A percentile compares a stretch with the other conserved stretches of the same genome.
These are phyloP conservation scores for Clavispora vitiphila DNA, from an alignment of 805 yeast genomes.

Conservation along the genomic window DNA sequence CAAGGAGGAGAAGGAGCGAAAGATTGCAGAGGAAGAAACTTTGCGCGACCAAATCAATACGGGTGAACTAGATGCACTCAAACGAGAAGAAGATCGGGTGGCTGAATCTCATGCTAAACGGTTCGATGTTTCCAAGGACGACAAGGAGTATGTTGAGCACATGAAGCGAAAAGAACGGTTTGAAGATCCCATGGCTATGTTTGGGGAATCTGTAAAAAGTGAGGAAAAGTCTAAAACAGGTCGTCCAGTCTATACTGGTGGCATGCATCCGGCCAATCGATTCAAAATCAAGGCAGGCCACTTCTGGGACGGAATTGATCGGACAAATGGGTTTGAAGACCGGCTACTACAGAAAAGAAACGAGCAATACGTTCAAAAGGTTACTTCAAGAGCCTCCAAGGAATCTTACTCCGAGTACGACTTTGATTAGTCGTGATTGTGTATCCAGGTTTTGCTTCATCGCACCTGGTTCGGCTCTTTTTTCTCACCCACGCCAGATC, in stretches of 20 bases:
- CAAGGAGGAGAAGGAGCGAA: constrained; percentile 8
- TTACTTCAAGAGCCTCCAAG: constrained; percentile 7
- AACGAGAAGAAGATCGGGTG: constrained; percentile 10
- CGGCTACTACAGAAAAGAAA: constrained; percentile 44
- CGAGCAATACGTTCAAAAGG: constrained; percentile 15
- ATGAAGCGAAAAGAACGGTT: constrained; percentile 29
- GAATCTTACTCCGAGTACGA: constrained; percentile 18
- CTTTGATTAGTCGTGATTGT: constrained; percentile 11
- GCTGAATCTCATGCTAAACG: constrained; percentile 29
- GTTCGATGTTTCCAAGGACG: constrained; percentile 26
- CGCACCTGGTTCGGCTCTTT: no score
- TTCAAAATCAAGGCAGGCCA: constrained; percentile 74
- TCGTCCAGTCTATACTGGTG: constrained; percentile 47
- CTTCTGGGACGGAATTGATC: constrained; percentile 89
- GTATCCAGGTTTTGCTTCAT: no score
- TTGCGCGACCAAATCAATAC: constrained; percentile 10
- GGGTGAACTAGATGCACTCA: constrained; percentile 10
- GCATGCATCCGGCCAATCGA: constrained; percentile 60
- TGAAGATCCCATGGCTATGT: constrained; percentile 63
- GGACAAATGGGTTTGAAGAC: constrained; percentile 83
- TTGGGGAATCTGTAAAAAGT: constrained; percentile 23
- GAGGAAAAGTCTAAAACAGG: constrained; percentile 30
- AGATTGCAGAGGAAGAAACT: constrained; percentile 4
- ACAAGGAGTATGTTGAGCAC: constrained; percentile 30
- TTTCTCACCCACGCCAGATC: no score